Percentiles rank a stretch among this genome's conserved stretches.
Conservation (phyloP, 768 basidiomycete genomes). For the Obba rivulosa region DNA sequence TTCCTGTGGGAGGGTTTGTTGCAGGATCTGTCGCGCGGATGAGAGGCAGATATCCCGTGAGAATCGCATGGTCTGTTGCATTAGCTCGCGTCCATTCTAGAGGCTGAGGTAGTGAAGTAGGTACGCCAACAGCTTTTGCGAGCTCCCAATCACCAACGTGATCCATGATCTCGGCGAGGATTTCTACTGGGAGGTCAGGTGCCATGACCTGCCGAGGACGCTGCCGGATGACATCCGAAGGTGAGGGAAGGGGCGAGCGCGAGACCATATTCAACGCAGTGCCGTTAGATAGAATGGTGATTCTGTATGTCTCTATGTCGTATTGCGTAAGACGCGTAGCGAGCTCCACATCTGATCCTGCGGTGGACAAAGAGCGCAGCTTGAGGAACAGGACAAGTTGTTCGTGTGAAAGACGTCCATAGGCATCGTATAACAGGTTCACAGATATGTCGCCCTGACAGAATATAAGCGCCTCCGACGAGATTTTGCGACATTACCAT, state of each 20-base stretch:
- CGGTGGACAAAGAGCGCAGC: constrained; percentile 61
- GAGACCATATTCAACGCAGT: constrained; percentile 1
- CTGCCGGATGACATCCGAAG: constrained; percentile 20
- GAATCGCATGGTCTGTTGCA: constrained; percentile 64
- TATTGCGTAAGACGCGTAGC: constrained; percentile 69
- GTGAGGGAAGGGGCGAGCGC: constrained; percentile 5
- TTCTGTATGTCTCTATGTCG: constrained; percentile 70
- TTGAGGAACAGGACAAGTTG: constrained; percentile 75
- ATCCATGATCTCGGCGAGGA: constrained; percentile 73
- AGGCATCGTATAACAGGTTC: constrained; percentile 59
- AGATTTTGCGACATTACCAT: too few species aligned
- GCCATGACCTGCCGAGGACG: constrained; percentile 25
- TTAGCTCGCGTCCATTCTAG: constrained; percentile 70
- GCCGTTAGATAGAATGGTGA: constrained; percentile 32
- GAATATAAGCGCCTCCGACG: constrained; percentile 2
- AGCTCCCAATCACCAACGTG: constrained; percentile 84
- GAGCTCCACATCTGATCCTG: constrained; percentile 59
- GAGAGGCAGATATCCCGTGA: constrained; percentile 53
- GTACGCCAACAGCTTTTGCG: constrained; percentile 67
- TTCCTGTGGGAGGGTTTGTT: constrained; percentile 55
- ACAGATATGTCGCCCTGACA: constrained; percentile 15
- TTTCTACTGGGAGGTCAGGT: constrained; percentile 70
- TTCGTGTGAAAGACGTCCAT: constrained; percentile 57
- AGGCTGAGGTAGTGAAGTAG: constrained; percentile 61
- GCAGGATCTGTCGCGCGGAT: constrained; percentile 58